Base-by-base conservation (phyloP, 1,284 basidiomycete genomes). In the Rhodotorula sp. region DNA sequence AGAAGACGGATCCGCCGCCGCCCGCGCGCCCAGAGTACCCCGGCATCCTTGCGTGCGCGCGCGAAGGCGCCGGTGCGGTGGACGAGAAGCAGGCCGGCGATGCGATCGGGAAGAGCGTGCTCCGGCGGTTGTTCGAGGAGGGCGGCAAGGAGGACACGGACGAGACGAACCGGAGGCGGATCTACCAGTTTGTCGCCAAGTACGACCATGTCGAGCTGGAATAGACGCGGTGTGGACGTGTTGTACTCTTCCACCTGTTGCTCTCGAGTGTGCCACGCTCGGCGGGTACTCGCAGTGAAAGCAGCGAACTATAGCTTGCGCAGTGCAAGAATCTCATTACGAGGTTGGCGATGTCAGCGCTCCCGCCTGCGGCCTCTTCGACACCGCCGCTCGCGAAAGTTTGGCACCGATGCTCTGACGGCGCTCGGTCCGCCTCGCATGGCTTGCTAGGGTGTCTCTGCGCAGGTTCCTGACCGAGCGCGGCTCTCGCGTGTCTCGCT, bases 141-240 rank as follows among this genome's bases (percentile, higher is more conserved):
- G 94, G 93, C 22, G 89, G 91, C 74, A 84, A 87, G 60, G 85
- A 88, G 70, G 87, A 88, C 53, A 89, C 91, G 39, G 86, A 88
- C 73, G 90, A 92, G 74, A 83, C 89, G 3, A 93, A 91, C 81
- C 86, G 94, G 76, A 85, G 90, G 80, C 90, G 88, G 82, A 85
- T 97, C 81, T 96, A 95, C 80, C 85, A 85, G 17, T 82, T 94
- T 37, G 96, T 92, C 87, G 89, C 89, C 78, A 81, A 81, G 57
- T 80, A 82, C 73, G 83, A 81, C 2, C 44, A 44, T 44, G 66
- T 68, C 25, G 70, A 72, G 9, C 34, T 72, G 34, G 70, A 54
- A 54, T 54, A 22, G 21, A 22, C 32, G 53, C 19, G 53, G 19
- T 21, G 22, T 21, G 19, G 21, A 3, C 19, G 46, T 25, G 21